These are phyloP conservation scores for Diospyros lotus DNA, from an alignment of 148 eudicot genomes.

Conservation along the genomic window DNA sequence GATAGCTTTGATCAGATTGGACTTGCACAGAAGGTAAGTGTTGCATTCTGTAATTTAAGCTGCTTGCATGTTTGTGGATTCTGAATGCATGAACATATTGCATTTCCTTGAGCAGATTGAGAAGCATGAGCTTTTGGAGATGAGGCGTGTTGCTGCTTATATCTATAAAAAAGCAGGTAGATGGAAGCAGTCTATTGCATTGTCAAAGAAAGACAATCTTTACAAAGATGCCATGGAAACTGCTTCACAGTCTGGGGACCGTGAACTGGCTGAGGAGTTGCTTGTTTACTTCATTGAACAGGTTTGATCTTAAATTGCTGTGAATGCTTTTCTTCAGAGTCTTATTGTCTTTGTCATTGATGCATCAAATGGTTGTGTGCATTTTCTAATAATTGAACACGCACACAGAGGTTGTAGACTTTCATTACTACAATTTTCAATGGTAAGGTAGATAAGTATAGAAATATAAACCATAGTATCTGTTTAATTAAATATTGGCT, in stretches of 20 bases:
- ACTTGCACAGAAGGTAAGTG: conserved; percentile 82
- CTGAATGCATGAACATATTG: not conserved
- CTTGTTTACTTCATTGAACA: conserved; percentile 92
- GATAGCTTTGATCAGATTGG: conserved; percentile 98
- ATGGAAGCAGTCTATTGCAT: conserved; percentile 94
- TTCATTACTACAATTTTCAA: too few relatives aligned
- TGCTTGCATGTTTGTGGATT: not conserved
- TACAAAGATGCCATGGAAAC: conserved; percentile 99
- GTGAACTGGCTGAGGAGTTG: conserved; percentile 96
- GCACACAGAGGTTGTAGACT: too few relatives aligned
- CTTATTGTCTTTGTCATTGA: not conserved
- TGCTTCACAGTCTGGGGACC: conserved; percentile 96
- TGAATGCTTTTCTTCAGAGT: not conserved
- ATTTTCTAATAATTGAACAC: too few relatives aligned
- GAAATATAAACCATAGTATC: too few relatives aligned
- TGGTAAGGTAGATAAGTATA: too few relatives aligned
- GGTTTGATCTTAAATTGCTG: conserved; percentile 27
- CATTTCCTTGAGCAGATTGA: conserved; percentile 59
- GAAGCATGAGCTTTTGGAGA: conserved; percentile 93
- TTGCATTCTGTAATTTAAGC: not conserved
- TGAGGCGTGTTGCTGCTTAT: conserved; percentile 97
- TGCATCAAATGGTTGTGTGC: too few relatives aligned
- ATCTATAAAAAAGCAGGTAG: conserved; percentile 96
- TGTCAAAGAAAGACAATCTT: conserved; percentile 87
- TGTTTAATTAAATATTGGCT: too few relatives aligned